Conservation (phyloP, 2,329 filamentous ascomycete genomes). For the Fusarium mundagurra region DNA sequence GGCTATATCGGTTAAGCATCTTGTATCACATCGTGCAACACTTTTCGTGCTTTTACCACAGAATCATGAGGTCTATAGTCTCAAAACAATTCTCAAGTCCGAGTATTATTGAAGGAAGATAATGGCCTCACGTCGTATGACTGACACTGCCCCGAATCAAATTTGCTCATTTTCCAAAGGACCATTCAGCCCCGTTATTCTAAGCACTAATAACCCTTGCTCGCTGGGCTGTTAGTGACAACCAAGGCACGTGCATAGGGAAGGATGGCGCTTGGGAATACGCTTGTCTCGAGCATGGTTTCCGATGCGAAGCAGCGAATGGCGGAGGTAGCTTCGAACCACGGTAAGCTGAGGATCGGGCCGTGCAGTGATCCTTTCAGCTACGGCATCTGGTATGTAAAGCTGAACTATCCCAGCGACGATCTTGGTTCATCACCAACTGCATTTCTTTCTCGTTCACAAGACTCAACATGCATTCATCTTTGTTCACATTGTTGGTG, state of each 20-base stretch:
- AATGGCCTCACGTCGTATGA: conserved; percentile 4
- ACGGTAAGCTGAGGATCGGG: background rate
- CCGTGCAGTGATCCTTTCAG: background rate
- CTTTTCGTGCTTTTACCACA: background rate
- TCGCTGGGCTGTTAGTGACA: background rate
- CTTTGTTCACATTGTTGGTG: background rate
- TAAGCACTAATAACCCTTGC: conserved; percentile 10
- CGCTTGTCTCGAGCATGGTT: background rate
- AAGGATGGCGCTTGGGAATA: background rate
- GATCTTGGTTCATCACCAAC: background rate
- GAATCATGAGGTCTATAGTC: background rate
- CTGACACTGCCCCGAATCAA: conserved; percentile 1
- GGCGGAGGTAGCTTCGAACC: background rate
- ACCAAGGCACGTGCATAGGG: background rate
- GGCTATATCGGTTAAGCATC: background rate
- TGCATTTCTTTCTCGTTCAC: background rate
- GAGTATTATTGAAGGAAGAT: background rate
- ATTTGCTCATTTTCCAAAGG: conserved; percentile 7
- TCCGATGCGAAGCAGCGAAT: background rate
- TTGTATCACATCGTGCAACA: background rate
- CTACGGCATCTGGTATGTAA: background rate
- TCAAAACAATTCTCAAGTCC: background rate
- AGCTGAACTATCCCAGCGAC: background rate
- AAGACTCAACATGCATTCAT: background rate
- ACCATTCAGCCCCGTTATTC: conserved; percentile 6